Evolutionary conservation across 2,329 filamentous ascomycete genomes (phyloP).

Genomic region (Rachicladosporium sp.): DNA sequence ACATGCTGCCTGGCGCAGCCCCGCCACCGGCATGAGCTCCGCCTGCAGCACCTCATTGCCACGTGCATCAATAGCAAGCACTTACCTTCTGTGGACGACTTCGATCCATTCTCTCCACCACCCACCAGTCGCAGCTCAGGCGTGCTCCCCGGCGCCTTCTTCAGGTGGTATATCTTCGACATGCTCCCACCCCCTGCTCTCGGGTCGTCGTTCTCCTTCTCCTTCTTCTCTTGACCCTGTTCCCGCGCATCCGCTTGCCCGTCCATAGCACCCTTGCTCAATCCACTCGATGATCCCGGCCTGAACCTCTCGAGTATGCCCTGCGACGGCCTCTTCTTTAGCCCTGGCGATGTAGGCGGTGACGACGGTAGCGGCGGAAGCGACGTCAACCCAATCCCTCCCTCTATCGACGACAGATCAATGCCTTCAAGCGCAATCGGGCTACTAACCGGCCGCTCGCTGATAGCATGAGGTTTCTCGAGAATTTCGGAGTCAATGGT

Average conservation of each 20-base stretch:
- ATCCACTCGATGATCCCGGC: no score
- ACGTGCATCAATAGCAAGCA: no score
- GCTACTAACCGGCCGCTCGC: conserved; percentile 17
- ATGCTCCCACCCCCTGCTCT: conserved; percentile 16
- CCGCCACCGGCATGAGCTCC: no score
- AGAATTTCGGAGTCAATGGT: conserved; percentile 15
- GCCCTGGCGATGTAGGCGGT: conserved; percentile 18
- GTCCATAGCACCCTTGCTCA: not conserved
- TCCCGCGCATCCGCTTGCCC: conserved; percentile 8
- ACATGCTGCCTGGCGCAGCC: no score
- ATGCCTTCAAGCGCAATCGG: conserved; percentile 24
- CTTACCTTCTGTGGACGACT: conserved; percentile 15
- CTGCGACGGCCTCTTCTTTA: conserved; percentile 15
- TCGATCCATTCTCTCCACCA: conserved; percentile 18
- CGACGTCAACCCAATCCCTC: conserved; percentile 15
- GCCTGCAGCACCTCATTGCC: no score
- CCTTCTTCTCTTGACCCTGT: conserved; percentile 15
- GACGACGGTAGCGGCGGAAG: conserved; percentile 16
- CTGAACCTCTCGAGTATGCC: conserved; percentile 11
- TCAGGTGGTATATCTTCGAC: conserved; percentile 28
- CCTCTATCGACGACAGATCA: conserved; percentile 25
- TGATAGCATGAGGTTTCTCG: conserved; percentile 4
- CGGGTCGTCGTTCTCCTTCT: conserved; percentile 19
- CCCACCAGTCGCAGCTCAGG: conserved; percentile 31
- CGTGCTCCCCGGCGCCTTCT: conserved; percentile 34